Evolutionary conservation across 2,329 filamentous ascomycete species (phyloP).

Genomic region (Gnomoniopsis sp.): DNA sequence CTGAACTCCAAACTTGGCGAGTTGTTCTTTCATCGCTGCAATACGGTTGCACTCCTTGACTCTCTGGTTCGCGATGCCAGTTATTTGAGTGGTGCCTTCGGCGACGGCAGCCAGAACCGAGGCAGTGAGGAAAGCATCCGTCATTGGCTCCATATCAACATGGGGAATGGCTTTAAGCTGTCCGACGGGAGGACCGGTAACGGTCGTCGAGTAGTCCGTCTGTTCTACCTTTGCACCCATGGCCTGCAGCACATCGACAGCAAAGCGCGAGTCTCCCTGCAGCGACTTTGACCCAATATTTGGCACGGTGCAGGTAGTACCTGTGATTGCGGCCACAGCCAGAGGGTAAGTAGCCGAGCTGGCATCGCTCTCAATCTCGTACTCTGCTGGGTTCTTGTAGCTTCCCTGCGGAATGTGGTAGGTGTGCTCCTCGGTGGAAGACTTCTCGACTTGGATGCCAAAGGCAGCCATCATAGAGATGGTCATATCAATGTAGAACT

Average conservation of each 20-base stretch:
- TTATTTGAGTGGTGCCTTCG: conserved; percentile 77
- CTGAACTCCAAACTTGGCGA: conserved; percentile 86
- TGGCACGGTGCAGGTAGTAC: conserved; percentile 90
- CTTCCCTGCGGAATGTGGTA: conserved; percentile 86
- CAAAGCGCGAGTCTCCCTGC: conserved; percentile 93
- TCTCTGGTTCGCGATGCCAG: conserved; percentile 93
- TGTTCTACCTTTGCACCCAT: conserved; percentile 95
- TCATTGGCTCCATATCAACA: conserved; percentile 99
- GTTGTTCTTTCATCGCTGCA: conserved; percentile 87
- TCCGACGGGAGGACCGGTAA: conserved; percentile 79
- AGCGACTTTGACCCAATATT: conserved; percentile 92
- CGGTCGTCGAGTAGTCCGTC: conserved; percentile 80
- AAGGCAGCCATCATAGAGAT: conserved; percentile 96
- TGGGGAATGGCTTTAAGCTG: conserved; percentile 71
- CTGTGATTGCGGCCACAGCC: conserved; percentile 90
- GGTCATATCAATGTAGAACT: conserved; percentile 98
- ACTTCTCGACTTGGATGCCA: conserved; percentile 75
- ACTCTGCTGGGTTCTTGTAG: conserved; percentile 81
- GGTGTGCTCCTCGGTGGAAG: conserved; percentile 76
- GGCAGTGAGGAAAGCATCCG: conserved; percentile 93
- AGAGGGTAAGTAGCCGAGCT: conserved; percentile 96
- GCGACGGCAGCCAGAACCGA: conserved; percentile 90
- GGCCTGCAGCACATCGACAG: conserved; percentile 79
- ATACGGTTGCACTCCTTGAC: conserved; percentile 99
- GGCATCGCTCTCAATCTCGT: conserved; percentile 93